Evolutionary conservation across 2,329 filamentous ascomycete species (phyloP), one percentile per base, ranked within the genome.

Genomic region (Emmonsia crescens): DNA sequence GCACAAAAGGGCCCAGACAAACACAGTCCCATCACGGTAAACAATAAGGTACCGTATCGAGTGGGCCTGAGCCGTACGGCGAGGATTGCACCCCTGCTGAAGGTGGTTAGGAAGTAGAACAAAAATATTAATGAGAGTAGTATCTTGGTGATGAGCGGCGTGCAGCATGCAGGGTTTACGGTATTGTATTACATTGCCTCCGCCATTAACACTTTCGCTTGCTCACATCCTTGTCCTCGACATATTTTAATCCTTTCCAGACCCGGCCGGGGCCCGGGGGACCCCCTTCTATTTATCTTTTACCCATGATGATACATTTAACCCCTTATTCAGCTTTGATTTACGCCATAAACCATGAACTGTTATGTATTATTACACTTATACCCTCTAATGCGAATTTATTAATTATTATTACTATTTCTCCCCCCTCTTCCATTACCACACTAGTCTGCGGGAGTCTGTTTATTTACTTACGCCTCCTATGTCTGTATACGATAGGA

Each of bases 21-120:
- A 61, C 76, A 77, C 59, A 77, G 75, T 51, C 76, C 76, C 1
- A 76, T 75, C 29, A 69, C 71, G 36, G 70, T 68, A 51, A 74
- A 71, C 52, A 71, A 71, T 59, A 75, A 73, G 61, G 73, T 77
- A 4, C 72, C 74, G 2, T 77, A 75, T 57, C 74, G 80, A 0
- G 79, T 82, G 5, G 80, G 80, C 1, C 66, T 82, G 62, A 81
- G 79, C 67, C 78, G 77, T 59, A 72, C 71, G 61, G 77, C 77
- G 27, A 71, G 76, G 31, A 81, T 82, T 55, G 77, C 78, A 21
- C 77, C 79, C 21, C 68, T 82, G 65, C 67, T 82, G 61, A 78
- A 76, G 63, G 68, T 78, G 51, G 72, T 79, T 12, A 71, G 74
- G 57, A 78, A 77, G 62, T 77, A 65, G 71, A 59, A 44, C 56